Evolutionary conservation across 2,329 filamentous ascomycete genomes (phyloP).

Genomic region (Albifimbria verrucaria): DNA sequence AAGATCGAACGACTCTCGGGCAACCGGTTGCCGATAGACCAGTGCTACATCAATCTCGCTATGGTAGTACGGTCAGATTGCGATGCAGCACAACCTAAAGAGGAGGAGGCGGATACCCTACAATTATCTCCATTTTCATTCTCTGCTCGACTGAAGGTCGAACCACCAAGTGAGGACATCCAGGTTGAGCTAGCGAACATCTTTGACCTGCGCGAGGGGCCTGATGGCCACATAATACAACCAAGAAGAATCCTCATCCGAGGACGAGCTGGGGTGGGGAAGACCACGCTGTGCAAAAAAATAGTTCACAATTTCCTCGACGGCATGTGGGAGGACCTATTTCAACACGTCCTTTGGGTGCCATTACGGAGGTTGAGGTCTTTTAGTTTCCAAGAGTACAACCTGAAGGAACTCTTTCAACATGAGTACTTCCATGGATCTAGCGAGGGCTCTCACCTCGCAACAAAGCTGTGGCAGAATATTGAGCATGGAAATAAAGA

Average conservation of each 20-base stretch:
- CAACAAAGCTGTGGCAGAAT: slow-evolving; percentile 1
- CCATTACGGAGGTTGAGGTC: slow-evolving; percentile 32
- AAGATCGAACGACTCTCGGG: slow-evolving; percentile 32
- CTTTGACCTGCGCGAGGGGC: too few relatives aligned
- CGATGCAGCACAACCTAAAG: slow-evolving; percentile 2
- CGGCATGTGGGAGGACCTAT: slow-evolving; percentile 16
- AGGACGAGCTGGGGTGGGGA: slow-evolving; percentile 34
- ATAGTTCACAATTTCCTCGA: slow-evolving; percentile 30
- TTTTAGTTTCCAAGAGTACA: slow-evolving; percentile 10
- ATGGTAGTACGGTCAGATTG: slow-evolving; percentile 21
- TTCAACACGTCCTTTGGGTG: slow-evolving; percentile 36
- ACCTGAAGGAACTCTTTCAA: slow-evolving; percentile 19
- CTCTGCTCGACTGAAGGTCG: slow-evolving; percentile 22
- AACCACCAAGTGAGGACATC: slow-evolving; percentile 14
- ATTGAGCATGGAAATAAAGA: slow-evolving; percentile 5
- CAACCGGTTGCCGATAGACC: slow-evolving; percentile 25
- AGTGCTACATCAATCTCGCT: slow-evolving; percentile 37
- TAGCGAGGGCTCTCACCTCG: too few relatives aligned
- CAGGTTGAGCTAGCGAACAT: slow-evolving; percentile 21
- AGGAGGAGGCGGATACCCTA: too few relatives aligned
- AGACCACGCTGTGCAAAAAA: slow-evolving; percentile 40
- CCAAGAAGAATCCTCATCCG: slow-evolving; percentile 32
- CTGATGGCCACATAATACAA: too few relatives aligned
- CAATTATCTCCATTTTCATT: too few relatives aligned
- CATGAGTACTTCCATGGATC: slow-evolving; percentile 18